Evolutionary conservation across 1,139 yeast species (phyloP).

Genomic region (Schizosaccharomyces versatilis): DNA sequence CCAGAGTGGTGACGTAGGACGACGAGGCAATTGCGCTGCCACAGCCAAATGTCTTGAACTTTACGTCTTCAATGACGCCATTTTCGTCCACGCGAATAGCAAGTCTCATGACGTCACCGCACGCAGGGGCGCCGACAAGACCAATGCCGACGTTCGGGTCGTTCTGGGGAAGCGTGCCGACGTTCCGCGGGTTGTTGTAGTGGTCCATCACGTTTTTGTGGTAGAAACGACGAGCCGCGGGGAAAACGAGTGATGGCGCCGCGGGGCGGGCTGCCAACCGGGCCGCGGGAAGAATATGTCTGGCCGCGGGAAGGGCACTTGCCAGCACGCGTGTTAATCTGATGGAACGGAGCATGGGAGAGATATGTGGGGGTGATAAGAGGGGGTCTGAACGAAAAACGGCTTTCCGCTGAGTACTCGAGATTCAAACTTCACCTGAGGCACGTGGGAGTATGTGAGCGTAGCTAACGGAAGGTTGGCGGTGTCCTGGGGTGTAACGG

Average conservation of each 20-base stretch:
- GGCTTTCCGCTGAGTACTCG: too few species aligned
- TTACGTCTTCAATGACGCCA: conserved; percentile 82
- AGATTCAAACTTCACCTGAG: too few species aligned
- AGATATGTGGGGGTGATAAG: too few species aligned
- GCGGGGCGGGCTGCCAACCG: background rate
- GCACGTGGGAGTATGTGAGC: too few species aligned
- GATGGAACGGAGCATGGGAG: too few species aligned
- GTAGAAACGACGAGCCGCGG: conserved; percentile 3
- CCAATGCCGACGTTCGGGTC: conserved; percentile 83
- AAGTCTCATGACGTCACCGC: conserved; percentile 96
- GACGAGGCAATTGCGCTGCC: conserved; percentile 95
- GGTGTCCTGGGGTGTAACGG: too few species aligned
- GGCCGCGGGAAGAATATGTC: background rate
- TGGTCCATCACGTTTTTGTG: conserved; percentile 39
- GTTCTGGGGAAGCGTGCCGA: conserved; percentile 70
- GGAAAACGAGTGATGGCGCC: background rate
- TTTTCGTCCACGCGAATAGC: conserved; percentile 85
- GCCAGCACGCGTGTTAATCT: background rate
- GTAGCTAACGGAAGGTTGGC: too few species aligned
- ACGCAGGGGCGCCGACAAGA: conserved; percentile 89
- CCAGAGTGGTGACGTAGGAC: conserved; percentile 82
- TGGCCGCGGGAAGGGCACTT: background rate
- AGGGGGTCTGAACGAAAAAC: too few species aligned
- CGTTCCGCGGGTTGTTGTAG: conserved; percentile 89
- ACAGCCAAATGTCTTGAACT: conserved; percentile 94